Evolutionary conservation across 352 stramenopile species (phyloP).

Genomic region (Pythium monospermum): DNA sequence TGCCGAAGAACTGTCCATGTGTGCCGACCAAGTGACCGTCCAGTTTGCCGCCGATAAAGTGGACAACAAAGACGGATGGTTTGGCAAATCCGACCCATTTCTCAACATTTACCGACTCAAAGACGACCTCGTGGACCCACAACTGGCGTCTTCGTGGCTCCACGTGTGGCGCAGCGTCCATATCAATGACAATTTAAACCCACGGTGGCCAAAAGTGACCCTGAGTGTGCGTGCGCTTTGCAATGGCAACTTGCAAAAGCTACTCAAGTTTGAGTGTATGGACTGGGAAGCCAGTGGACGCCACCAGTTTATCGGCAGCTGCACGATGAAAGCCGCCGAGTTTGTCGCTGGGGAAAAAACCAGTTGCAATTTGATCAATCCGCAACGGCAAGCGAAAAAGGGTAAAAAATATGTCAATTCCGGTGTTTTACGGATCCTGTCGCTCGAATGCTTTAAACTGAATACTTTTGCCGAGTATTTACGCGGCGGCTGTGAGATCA

Average conservation of each 20-base stretch:
- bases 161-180: constrained; percentile 64
- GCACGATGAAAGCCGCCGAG: constrained; percentile 44
- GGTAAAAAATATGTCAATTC: constrained; percentile 75
- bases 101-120: constrained; percentile 69
- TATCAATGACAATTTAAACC: constrained; percentile 65
- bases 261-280: constrained; percentile 72
- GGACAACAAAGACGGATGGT: constrained; percentile 79
- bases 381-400: constrained; percentile 57
- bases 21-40: constrained; percentile 55
- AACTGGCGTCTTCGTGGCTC: constrained; percentile 40
- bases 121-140: constrained; percentile 33
- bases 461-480: constrained; percentile 73
- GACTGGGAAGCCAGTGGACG: constrained; percentile 69
- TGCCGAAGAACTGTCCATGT: constrained; percentile 66
- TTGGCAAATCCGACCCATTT: constrained; percentile 71
- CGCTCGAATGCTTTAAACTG: constrained; percentile 55
- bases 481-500: constrained; percentile 64
- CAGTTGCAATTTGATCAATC: constrained; percentile 57
- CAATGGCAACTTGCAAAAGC: constrained; percentile 50
- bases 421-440: constrained; percentile 50
- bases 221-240: constrained; percentile 62
- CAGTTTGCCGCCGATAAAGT: constrained; percentile 56
- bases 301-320: constrained; percentile 66
- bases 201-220: constrained; percentile 49
- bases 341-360: constrained; percentile 50